phyloP scores from a whole-genome alignment of 176 grass and related monocot genomes.

The Ananas comosus region DNA sequence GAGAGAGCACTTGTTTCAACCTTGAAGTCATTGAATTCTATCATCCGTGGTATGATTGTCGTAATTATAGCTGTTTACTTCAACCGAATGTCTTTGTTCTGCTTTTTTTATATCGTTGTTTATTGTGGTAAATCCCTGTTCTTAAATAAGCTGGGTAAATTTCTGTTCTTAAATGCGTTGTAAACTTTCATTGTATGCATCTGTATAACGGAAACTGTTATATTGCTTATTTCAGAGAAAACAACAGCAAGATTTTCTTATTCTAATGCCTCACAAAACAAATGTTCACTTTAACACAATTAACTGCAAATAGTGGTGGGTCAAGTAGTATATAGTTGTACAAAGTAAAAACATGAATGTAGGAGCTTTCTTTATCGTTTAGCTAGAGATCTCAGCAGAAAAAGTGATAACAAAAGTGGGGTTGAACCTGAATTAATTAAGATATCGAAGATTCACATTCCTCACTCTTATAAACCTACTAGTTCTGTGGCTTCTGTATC shows the following conservation, averaged over 20 bases:
- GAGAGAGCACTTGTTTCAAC: slow-evolving; percentile 34
- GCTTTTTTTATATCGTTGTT: background rate
- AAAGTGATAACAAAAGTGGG: no score
- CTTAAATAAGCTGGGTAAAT: no score
- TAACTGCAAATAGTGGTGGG: background rate
- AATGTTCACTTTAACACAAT: background rate
- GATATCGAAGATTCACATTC: background rate
- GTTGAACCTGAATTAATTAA: no score
- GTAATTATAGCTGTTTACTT: background rate
- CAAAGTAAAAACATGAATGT: background rate
- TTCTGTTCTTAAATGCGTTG: no score
- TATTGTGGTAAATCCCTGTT: no score
- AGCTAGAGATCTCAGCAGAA: no score
- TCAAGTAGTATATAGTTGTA: background rate
- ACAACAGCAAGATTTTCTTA: no score
- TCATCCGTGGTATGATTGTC: slow-evolving; percentile 53
- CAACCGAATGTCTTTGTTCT: background rate
- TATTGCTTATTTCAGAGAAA: no score
- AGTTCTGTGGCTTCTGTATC: no score
- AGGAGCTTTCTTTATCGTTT: background rate
- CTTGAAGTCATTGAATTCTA: slow-evolving; percentile 58
- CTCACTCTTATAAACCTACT: background rate
- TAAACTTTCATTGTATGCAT: no score
- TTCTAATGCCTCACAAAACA: background rate
- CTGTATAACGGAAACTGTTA: no score